phyloP scores from a whole-genome alignment of 2,329 filamentous ascomycete species.

The Chaetomium sp. region DNA sequence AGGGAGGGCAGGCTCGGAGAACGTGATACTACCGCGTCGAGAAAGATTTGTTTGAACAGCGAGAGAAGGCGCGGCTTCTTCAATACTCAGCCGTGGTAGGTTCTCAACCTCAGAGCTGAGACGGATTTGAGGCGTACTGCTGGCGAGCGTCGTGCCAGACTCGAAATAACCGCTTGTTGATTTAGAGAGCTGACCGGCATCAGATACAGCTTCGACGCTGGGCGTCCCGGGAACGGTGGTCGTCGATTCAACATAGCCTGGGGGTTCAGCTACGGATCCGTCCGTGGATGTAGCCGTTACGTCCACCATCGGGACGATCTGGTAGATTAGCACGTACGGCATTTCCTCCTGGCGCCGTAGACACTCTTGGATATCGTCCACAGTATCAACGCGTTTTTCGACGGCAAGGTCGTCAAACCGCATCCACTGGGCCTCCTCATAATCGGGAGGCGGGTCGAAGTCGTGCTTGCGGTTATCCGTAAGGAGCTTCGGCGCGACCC shows the following conservation, averaged over 20 bases:
- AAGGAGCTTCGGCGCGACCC: slow-evolving; percentile 60
- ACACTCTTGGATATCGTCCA: slow-evolving; percentile 71
- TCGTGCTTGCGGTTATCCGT: slow-evolving; percentile 52
- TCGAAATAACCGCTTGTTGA: slow-evolving; percentile 43
- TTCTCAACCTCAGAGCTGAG: slow-evolving; percentile 51
- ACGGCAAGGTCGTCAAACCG: slow-evolving; percentile 80
- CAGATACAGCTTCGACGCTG: slow-evolving; percentile 25
- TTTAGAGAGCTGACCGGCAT: slow-evolving; percentile 27
- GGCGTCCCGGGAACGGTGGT: slow-evolving; percentile 30
- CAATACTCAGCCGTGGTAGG: slow-evolving; percentile 41
- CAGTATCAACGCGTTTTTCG: slow-evolving; percentile 61
- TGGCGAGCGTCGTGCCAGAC: slow-evolving; percentile 28
- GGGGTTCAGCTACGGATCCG: slow-evolving; percentile 44
- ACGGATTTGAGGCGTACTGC: slow-evolving; percentile 43
- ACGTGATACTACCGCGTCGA: slow-evolving; percentile 45
- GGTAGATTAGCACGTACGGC: slow-evolving; percentile 92
- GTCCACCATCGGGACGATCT: slow-evolving; percentile 81
- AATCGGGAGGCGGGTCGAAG: slow-evolving; percentile 55
- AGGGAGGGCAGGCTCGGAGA: slow-evolving; percentile 36
- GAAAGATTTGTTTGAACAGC: slow-evolving; percentile 30
- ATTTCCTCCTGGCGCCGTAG: slow-evolving; percentile 66
- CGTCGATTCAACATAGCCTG: slow-evolving; percentile 52
- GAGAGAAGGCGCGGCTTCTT: slow-evolving; percentile 33
- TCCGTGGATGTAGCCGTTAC: slow-evolving; percentile 46
- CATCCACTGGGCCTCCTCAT: slow-evolving; percentile 74